Conservation (phyloP, 2,329 filamentous ascomycete species). For the Moelleriella libera region DNA sequence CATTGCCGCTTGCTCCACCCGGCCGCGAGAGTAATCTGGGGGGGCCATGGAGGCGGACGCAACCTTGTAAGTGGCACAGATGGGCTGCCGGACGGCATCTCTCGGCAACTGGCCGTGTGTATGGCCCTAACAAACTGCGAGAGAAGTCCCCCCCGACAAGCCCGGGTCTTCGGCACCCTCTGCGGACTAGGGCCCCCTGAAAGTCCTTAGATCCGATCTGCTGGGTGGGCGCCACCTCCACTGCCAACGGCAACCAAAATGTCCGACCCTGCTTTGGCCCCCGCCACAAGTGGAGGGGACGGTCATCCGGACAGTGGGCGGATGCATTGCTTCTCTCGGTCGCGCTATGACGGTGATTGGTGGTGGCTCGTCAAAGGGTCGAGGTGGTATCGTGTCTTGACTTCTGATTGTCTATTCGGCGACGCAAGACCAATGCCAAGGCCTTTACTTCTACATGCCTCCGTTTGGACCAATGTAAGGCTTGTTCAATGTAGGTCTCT, state of each 20-base stretch:
- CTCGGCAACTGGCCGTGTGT: neutral
- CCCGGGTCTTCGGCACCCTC: neutral
- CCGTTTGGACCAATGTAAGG: neutral
- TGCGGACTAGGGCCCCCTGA: no score
- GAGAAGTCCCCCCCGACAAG: neutral
- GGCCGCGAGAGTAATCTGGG: neutral
- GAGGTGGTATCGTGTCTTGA: neutral
- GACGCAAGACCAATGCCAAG: neutral
- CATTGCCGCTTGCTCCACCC: neutral
- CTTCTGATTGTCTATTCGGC: neutral
- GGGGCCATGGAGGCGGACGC: neutral
- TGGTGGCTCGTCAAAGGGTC: neutral
- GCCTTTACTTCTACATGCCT: neutral
- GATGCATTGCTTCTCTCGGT: neutral
- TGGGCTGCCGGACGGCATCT: neutral
- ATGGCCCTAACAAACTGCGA: neutral
- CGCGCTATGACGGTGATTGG: neutral
- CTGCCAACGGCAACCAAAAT: neutral
- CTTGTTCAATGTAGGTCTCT: neutral
- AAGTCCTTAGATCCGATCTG: neutral
- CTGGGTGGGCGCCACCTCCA: neutral
- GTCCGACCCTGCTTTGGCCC: neutral
- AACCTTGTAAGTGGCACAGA: neutral
- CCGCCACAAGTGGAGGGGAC: neutral
- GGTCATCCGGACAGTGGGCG: neutral